These are phyloP conservation scores for Aurinia saxatilis DNA, from an alignment of 345 rosid species.

Conservation along the genomic window DNA sequence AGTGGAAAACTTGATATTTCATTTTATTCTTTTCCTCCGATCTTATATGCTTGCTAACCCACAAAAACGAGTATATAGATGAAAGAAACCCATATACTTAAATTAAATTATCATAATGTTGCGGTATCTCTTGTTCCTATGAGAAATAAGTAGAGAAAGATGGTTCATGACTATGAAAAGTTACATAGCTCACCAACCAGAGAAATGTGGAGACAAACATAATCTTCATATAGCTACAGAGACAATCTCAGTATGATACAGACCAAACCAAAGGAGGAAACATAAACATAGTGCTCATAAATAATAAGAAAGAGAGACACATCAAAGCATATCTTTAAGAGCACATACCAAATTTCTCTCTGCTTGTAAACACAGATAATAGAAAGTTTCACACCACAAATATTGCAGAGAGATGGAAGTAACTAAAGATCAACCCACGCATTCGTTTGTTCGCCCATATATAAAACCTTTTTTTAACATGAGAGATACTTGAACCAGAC, in stretches of 20 bases:
- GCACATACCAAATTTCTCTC: constrained; percentile 4
- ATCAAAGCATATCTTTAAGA: constrained; percentile 17
- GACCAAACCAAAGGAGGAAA: not conserved
- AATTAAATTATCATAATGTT: no score
- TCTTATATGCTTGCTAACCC: no score
- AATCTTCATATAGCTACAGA: constrained; percentile 9
- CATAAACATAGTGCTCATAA: constrained; percentile 14
- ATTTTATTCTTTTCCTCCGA: no score
- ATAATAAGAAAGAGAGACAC: constrained; percentile 11
- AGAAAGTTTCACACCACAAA: constrained; percentile 23
- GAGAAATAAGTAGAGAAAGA: not conserved
- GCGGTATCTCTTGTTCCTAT: no score
- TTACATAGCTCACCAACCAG: not conserved
- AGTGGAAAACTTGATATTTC: no score
- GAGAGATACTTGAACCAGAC: constrained; percentile 23
- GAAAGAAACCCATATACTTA: no score
- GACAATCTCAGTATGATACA: constrained; percentile 23
- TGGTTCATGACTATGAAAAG: not conserved
- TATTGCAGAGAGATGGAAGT: constrained; percentile 16
- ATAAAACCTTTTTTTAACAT: constrained; percentile 18
- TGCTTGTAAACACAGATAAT: constrained; percentile 19
- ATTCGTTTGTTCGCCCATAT: constrained; percentile 11
- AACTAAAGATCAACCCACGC: constrained; percentile 16
- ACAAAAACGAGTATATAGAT: no score
- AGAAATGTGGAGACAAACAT: not conserved